These are phyloP conservation scores for Penicillium crustosum DNA, from an alignment of 2,329 filamentous ascomycete genomes.

Conservation along the genomic window DNA sequence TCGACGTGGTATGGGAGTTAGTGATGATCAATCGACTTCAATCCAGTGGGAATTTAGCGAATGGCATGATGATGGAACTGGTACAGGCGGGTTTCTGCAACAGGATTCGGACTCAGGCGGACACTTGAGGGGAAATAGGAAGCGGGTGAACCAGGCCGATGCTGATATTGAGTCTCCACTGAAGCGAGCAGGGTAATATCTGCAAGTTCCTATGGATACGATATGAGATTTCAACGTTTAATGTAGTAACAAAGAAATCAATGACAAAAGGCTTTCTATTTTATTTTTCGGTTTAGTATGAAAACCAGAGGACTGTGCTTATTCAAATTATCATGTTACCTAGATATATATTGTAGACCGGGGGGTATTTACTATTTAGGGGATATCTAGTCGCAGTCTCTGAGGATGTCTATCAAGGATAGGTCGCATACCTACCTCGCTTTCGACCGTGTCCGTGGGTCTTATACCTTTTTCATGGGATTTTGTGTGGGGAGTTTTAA, in stretches of 20 bases:
- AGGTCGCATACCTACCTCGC: not conserved
- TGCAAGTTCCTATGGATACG: not conserved
- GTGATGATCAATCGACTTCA: slow-evolving; percentile 62
- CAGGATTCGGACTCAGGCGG: slow-evolving; percentile 22
- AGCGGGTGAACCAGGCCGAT: slow-evolving; percentile 26
- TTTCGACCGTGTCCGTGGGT: not conserved
- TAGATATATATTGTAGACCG: not conserved
- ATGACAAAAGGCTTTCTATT: not conserved
- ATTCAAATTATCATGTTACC: not conserved
- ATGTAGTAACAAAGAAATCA: not conserved
- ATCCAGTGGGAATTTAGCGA: slow-evolving; percentile 86
- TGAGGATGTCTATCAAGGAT: not conserved
- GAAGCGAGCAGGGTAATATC: slow-evolving; percentile 19
- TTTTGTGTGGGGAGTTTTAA: not conserved
- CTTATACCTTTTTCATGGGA: not conserved
- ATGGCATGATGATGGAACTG: slow-evolving; percentile 55
- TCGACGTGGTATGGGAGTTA: slow-evolving; percentile 58
- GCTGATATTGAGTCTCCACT: slow-evolving; percentile 3
- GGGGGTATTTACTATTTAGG: not conserved
- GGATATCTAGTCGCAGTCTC: not conserved
- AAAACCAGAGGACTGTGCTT: not conserved
- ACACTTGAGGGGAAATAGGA: slow-evolving; percentile 33
- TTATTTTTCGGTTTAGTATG: not conserved
- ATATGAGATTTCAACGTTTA: not conserved
- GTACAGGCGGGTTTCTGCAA: slow-evolving; percentile 22